phyloP scores from a whole-genome alignment of 352 stramenopile genomes.

The Globisporangium apiculatum region DNA sequence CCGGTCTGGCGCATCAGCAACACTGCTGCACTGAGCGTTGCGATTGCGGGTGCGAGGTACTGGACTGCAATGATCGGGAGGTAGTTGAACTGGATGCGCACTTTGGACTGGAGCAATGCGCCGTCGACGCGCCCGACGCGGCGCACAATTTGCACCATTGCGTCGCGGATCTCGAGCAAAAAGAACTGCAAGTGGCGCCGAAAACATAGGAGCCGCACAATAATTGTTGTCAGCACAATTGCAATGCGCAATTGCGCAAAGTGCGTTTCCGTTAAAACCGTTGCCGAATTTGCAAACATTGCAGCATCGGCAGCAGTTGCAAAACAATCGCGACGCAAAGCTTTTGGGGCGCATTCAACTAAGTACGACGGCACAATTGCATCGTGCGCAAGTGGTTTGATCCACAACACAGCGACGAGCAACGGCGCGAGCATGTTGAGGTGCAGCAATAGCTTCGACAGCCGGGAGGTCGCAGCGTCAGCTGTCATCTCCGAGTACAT shows the following conservation, averaged over 20 bases:
- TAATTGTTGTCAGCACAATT: constrained; percentile 35
- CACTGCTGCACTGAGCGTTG: constrained; percentile 32
- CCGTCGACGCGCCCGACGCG: constrained; percentile 49
- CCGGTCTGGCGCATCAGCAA: constrained; percentile 51
- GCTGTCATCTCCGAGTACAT: constrained; percentile 74
- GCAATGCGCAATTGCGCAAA: constrained; percentile 49
- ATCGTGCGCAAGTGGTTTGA: constrained; percentile 39
- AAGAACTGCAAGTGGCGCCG: constrained; percentile 68
- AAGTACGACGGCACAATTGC: constrained; percentile 40
- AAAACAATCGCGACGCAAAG: constrained; percentile 50
- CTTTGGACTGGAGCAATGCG: constrained; percentile 51
- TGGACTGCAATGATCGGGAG: constrained; percentile 70
- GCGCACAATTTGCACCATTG: constrained; percentile 51
- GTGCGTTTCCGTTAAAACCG: constrained; percentile 38
- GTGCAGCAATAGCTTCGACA: constrained; percentile 50
- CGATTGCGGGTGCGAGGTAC: constrained; percentile 55
- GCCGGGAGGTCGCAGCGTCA: constrained; percentile 20
- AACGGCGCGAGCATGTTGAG: constrained; percentile 65
- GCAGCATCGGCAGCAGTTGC: constrained; percentile 22
- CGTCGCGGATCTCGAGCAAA: constrained; percentile 61
- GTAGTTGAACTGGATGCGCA: constrained; percentile 80
- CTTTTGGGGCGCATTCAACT: constrained; percentile 34
- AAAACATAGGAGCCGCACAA: constrained; percentile 51
- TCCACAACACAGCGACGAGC: constrained; percentile 43
- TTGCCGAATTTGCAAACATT: constrained; percentile 9